Evolutionary conservation across 352 stramenopile genomes (phyloP), one percentile per base, ranked within the genome.

Genomic region (Phytophthora vignae): DNA sequence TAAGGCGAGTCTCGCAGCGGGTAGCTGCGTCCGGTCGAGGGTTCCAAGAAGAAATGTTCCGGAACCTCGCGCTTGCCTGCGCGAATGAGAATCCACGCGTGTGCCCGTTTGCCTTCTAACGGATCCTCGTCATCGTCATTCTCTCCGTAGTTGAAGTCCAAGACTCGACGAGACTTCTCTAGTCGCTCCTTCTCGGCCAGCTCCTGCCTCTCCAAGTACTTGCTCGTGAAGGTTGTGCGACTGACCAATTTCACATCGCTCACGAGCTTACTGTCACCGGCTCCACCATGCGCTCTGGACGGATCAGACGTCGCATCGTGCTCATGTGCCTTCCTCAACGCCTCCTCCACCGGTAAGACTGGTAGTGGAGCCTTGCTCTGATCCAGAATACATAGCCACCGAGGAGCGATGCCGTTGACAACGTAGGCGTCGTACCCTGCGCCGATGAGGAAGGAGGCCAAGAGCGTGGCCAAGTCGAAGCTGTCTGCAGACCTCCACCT

Each of bases 341-440:
- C 77, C 57, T 93, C 77, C 38, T 93, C 82, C 0, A 88, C 65
- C 2, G 84, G 67, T 19, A 93, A 73, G 14, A 83, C 69, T 0
- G 92, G 90, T 31, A 94, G 87, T 10, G 74, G 64, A 11, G 86
- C 91, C 19, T 91, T 84, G 53, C 82, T 97, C 66, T 98, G 92
- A 74, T 99, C 95, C n/a, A 96, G 61, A 0, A 98, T 71, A 58
- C 93, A 97, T 25, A 99, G 88, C 84, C 91, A 98, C 3, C 73
- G 75, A 11, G 95, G 93, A 4, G 94, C 95, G 12, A 82, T 70
- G 2, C 97, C 97, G 38, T 95, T 83, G 7, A 98, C 95, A 11
- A 98, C 92, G 67, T 98, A 99, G 3, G 96, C 96, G 66, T 99
- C 96, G 71, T 98, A 99, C 0, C 96, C 96, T 7, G 90, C 88